phyloP scores from a whole-genome alignment of 176 grass and related monocot genomes.

The Melocanna baccifera region DNA sequence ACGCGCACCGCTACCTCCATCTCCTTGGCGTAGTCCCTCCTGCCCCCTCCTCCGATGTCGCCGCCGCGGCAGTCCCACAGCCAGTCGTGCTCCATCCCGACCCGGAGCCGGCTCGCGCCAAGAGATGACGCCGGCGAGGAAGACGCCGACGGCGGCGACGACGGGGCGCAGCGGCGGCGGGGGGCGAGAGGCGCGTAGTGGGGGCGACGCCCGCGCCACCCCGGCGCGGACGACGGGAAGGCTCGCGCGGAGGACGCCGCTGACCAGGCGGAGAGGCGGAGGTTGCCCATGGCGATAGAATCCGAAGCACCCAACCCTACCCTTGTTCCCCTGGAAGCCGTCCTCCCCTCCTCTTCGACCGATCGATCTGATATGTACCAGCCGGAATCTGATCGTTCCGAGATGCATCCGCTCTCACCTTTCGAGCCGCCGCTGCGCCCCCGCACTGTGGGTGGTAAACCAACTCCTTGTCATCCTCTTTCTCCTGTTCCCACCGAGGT shows the following conservation, averaged over 20 bases:
- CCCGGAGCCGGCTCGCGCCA: constrained; percentile 15
- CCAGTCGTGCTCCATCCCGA: constrained; percentile 23
- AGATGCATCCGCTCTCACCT: constrained; percentile 27
- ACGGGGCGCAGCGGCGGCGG: constrained; percentile 14
- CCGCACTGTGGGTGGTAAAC: background rate
- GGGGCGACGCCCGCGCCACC: background rate
- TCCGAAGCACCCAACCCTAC: background rate
- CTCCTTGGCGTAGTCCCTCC: constrained; percentile 54
- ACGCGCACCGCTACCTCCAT: constrained; percentile 75
- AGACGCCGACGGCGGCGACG: background rate
- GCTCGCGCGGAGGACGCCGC: background rate
- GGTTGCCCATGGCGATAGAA: constrained; percentile 34
- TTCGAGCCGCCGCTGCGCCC: constrained; percentile 25
- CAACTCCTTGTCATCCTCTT: constrained; percentile 12
- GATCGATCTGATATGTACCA: constrained; percentile 19
- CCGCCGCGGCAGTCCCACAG: constrained; percentile 50
- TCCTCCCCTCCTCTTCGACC: too few species aligned
- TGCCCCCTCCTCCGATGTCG: constrained; percentile 4
- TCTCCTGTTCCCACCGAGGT: background rate
- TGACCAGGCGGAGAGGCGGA: constrained; percentile 30
- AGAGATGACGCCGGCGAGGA: constrained; percentile 8
- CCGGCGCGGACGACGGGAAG: background rate
- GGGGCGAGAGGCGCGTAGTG: background rate
- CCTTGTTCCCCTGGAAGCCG: background rate
- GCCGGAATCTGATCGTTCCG: constrained; percentile 10